Evolutionary conservation across 2,329 filamentous ascomycete species (phyloP).

Genomic region (Penicillium sclerotigenum): DNA sequence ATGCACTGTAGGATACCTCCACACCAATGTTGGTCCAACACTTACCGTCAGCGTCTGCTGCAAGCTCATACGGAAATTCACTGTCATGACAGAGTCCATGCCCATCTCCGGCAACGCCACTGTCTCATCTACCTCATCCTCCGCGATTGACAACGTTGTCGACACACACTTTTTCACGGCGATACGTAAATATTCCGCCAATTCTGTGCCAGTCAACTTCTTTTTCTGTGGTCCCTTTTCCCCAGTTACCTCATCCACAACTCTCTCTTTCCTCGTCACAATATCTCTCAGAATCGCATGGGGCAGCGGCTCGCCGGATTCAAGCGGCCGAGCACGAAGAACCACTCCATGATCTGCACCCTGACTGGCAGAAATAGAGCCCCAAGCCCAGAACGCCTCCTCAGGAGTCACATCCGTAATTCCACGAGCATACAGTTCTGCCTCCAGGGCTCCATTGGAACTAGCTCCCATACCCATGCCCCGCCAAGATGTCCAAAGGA

Average conservation of each 20-base stretch:
- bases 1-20: not conserved
- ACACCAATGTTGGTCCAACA: not conserved
- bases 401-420: not conserved
- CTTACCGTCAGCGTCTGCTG: not conserved
- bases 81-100: not conserved
- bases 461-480: not conserved
- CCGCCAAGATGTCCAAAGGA: not conserved
- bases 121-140: not conserved
- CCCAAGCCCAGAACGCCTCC: not conserved
- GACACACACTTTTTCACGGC: not conserved
- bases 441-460: not conserved
- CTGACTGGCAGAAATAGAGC: conserved; percentile 28
- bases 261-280: not conserved
- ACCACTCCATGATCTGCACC: conserved; percentile 42
- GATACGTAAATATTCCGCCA: not conserved
- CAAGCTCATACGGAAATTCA: not conserved
- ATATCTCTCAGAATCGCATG: conserved; percentile 15
- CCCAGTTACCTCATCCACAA: not conserved
- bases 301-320: conserved; percentile 30
- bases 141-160: not conserved
- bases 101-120: not conserved
- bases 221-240: not conserved
- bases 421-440: not conserved
- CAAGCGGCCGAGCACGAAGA: conserved; percentile 31
- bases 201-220: not conserved